Evolutionary conservation across 768 basidiomycete species (phyloP), one percentile per base, ranked within the genome.

Genomic region (Ramaria sp.): DNA sequence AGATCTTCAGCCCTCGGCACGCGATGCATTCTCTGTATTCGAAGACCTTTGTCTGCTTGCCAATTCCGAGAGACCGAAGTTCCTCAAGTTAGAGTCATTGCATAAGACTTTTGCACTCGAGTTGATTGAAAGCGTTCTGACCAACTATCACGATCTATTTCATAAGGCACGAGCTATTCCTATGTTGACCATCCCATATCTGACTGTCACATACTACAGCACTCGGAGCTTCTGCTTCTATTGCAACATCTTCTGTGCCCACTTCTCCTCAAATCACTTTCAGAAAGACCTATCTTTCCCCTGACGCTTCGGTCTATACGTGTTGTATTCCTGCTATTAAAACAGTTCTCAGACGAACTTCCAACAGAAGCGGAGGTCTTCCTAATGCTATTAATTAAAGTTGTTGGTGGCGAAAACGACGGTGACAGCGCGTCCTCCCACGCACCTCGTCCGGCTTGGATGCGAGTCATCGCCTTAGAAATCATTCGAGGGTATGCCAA

Each of bases 71-170:
- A 84, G 79, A 53, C 88, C 93, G 2, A 75, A 78, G 53, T 90
- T 96, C 65, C 75, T 96, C 59, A 84, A 85, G 61, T 79, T 97
- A 47, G 83, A 88, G 20, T 81, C 77, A 51, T 72, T 98, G 46
- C 89, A 88, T 64, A 86, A 93, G 69, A 97, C 96, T 0, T 98
- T 98, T 62, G 91, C 93, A 0, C 72, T 99, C n/a, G 95, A 99
- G 70, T 73, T 98, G 53, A 91, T 98, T 38, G 95, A 99, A 72
- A 97, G 94, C 64, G 90, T 97, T 1, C 72, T 99, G 51, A 93
- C 91, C 7, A 93, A 94, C 66, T 93, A 94, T 63, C 84, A 91
- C 60, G 78, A 77, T n/a, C 74, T 91, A 0, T 93, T 94, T 67
- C 78, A 86, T 52, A 81, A 86, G 75, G 93, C 88, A 62, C 38